A percentile compares a stretch with the other conserved stretches of the same genome.
phyloP scores from a whole-genome alignment of 2,329 filamentous ascomycete species.

The Nemania abortiva region DNA sequence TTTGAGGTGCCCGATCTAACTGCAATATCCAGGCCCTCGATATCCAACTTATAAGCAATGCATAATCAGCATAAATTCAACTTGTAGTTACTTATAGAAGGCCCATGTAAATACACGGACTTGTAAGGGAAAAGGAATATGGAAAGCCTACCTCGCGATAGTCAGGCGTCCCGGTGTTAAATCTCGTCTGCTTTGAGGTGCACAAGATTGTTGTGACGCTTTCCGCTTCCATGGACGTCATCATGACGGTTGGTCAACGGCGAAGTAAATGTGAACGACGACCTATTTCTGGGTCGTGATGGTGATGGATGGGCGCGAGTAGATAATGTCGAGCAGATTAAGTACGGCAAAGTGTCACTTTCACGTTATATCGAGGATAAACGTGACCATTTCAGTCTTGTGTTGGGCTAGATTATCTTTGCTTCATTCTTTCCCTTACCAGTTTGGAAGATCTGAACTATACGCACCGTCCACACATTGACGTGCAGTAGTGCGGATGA shows the following conservation, averaged over 20 bases:
- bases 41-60: slow-evolving; percentile 66
- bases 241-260: slow-evolving; percentile 42
- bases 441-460: background rate
- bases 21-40: slow-evolving; percentile 79
- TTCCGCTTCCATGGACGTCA: slow-evolving; percentile 64
- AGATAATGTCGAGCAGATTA: background rate
- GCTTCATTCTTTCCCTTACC: background rate
- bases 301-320: background rate
- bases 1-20: slow-evolving; percentile 60
- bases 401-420: background rate
- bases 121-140: background rate
- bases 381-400: background rate
- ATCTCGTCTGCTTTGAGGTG: slow-evolving; percentile 75
- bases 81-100: background rate
- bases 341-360: background rate
- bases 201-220: slow-evolving; percentile 68
- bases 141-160: slow-evolving; percentile 64
- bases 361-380: background rate
- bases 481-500: slow-evolving; percentile 43
- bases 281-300: background rate
- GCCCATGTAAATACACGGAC: background rate
- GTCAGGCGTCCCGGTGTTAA: slow-evolving; percentile 68
- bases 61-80: slow-evolving; percentile 12
- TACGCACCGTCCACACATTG: background rate
- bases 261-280: background rate